Percentiles rank a stretch among this genome's conserved stretches.
phyloP scores from a whole-genome alignment of 805 yeast genomes.

The Lachancea meyersii region DNA sequence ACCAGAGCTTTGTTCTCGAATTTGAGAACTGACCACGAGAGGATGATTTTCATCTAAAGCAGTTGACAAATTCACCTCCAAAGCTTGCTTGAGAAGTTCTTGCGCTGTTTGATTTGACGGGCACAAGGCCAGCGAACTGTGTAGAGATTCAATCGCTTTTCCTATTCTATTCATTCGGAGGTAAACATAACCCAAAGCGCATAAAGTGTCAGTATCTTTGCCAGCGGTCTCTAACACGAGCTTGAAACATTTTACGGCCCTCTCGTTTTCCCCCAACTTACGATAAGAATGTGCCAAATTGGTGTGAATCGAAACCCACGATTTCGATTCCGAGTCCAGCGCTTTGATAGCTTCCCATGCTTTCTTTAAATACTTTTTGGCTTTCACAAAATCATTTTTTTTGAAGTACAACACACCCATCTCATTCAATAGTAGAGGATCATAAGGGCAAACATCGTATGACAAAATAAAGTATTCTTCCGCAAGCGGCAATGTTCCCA shows the following conservation, averaged over 20 bases:
- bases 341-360: slow-evolving; percentile 66
- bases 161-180: slow-evolving; percentile 58
- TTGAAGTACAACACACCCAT: slow-evolving; percentile 89
- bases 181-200: slow-evolving; percentile 81
- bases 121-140: slow-evolving; percentile 69
- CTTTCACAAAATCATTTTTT: slow-evolving; percentile 55
- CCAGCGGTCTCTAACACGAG: slow-evolving; percentile 66
- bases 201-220: slow-evolving; percentile 64
- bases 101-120: slow-evolving; percentile 81
- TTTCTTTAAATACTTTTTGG: slow-evolving; percentile 62
- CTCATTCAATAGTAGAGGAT: slow-evolving; percentile 85
- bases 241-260: slow-evolving; percentile 69
- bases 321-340: slow-evolving; percentile 69
- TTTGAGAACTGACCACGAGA: slow-evolving; percentile 19
- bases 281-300: slow-evolving; percentile 88
- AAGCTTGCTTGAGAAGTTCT: slow-evolving; percentile 74
- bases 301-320: slow-evolving; percentile 79
- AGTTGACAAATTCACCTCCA: slow-evolving; percentile 46
- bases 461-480: slow-evolving; percentile 79
- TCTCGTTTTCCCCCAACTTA: slow-evolving; percentile 50
- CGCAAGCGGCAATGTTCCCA: slow-evolving; percentile 75
- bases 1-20: slow-evolving; percentile 7
- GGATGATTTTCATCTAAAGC: slow-evolving; percentile 30
- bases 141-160: slow-evolving; percentile 70
- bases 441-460: slow-evolving; percentile 69